Percentiles rank a stretch among this genome's conserved stretches.
Evolutionary conservation across 495 filamentous ascomycete genomes (phyloP).

Genomic region (Tuber indicum): DNA sequence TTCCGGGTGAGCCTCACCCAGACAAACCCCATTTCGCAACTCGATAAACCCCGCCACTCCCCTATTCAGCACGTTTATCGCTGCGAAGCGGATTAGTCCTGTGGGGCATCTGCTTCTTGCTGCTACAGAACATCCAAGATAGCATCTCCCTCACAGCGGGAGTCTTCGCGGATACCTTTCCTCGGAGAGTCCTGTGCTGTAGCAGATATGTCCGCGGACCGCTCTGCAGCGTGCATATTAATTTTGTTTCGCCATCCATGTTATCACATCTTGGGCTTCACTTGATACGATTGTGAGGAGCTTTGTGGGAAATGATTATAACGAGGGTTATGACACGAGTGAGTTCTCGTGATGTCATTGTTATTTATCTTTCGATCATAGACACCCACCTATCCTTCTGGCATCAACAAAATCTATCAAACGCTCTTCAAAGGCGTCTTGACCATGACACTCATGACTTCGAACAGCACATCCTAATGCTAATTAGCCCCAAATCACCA

Average conservation of each 20-base stretch:
- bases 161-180: not conserved
- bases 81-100: not conserved
- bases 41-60: not conserved
- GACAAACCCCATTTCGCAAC: not conserved
- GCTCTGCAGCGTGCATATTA: not conserved
- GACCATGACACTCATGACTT: constrained; percentile 61
- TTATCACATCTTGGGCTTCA: not conserved
- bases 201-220: not conserved
- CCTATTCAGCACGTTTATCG: not conserved
- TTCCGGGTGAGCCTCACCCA: not conserved
- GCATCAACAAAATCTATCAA: not conserved
- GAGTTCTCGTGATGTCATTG: not conserved
- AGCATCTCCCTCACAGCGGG: not conserved
- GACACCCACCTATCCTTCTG: not conserved
- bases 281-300: not conserved
- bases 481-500: not conserved
- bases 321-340: not conserved
- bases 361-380: not conserved
- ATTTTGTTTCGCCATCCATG: not conserved
- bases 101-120: not conserved
- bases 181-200: not conserved
- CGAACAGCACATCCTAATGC: constrained; percentile 52
- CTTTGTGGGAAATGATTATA: not conserved
- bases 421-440: constrained; percentile 44
- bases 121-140: not conserved